A percentile compares a stretch with the other conserved stretches of the same genome.
These are phyloP conservation scores for Penicillium olsonii DNA, from an alignment of 2,329 filamentous ascomycete species.

Conservation along the genomic window DNA sequence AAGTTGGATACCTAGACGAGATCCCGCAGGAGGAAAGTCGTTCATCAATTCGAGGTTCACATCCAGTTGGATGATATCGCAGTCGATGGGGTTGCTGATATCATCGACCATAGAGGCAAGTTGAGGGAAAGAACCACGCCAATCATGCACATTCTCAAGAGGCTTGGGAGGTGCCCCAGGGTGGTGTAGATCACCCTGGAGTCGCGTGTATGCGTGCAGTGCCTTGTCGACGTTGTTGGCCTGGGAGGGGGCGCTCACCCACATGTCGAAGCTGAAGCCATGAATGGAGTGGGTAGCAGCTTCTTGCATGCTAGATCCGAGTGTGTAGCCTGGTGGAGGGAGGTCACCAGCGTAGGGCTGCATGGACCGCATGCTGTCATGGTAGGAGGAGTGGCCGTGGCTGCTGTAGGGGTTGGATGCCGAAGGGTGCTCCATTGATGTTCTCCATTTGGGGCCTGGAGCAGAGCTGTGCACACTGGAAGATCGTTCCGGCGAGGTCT, in stretches of 20 bases:
- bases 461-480: constrained; percentile 33
- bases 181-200: constrained; percentile 42
- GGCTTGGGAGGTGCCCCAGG: constrained; percentile 37
- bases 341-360: constrained; percentile 37
- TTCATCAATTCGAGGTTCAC: constrained; percentile 46
- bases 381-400: constrained; percentile 29
- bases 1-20: constrained; percentile 45
- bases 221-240: constrained; percentile 40
- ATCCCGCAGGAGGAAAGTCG: constrained; percentile 44
- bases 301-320: constrained; percentile 38
- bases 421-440: constrained; percentile 34
- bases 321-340: constrained; percentile 35
- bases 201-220: constrained; percentile 47
- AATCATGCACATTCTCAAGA: constrained; percentile 42
- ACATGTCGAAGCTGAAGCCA: constrained; percentile 49
- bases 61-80: constrained; percentile 48
- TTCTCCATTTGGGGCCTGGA: constrained; percentile 34
- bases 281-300: constrained; percentile 31
- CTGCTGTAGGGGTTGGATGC: constrained; percentile 31
- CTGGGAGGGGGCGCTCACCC: constrained; percentile 43
- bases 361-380: constrained; percentile 33
- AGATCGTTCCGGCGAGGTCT: constrained; percentile 36
- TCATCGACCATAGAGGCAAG: constrained; percentile 39
- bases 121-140: constrained; percentile 45
- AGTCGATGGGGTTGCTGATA: constrained; percentile 35